These are phyloP conservation scores for Xerocomellus intermedius DNA, from an alignment of 768 basidiomycete species.

Conservation along the genomic window DNA sequence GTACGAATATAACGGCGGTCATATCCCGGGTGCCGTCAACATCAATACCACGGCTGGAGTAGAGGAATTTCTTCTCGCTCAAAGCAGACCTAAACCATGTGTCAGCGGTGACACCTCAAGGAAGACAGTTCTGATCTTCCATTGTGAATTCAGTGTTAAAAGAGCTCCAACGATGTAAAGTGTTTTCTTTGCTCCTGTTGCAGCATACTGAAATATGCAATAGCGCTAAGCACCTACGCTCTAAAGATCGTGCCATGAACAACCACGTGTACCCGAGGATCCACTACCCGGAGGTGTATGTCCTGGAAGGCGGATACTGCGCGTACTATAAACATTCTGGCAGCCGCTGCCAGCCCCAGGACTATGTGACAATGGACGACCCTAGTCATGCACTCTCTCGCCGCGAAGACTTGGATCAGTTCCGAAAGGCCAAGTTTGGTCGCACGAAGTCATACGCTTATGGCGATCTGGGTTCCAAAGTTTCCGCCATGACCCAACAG, in stretches of 20 bases:
- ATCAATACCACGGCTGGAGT: slow-evolving; percentile 78
- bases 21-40: slow-evolving; percentile 89
- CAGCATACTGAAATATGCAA: slow-evolving; percentile 2
- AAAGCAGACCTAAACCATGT: slow-evolving; percentile 60
- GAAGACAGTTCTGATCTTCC: slow-evolving; percentile 91
- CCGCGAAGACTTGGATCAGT: slow-evolving; percentile 84
- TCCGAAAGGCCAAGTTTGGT: slow-evolving; percentile 84
- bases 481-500: slow-evolving; percentile 35
- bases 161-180: slow-evolving; percentile 94
- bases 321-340: slow-evolving; percentile 74
- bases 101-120: slow-evolving; percentile 68
- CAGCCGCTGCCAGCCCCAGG: slow-evolving; percentile 71
- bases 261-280: slow-evolving; percentile 88
- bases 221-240: slow-evolving; percentile 92
- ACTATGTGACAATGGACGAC: slow-evolving; percentile 95
- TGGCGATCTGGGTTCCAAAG: slow-evolving; percentile 63
- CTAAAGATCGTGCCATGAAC: slow-evolving; percentile 86
- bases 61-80: slow-evolving; percentile 76
- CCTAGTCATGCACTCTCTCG: slow-evolving; percentile 78
- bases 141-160: slow-evolving; percentile 97
- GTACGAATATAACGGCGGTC: slow-evolving; percentile 93
- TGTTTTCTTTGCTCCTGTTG: neutral
- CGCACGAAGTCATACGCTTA: slow-evolving; percentile 92
- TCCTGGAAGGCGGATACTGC: slow-evolving; percentile 95
- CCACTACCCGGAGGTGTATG: slow-evolving; percentile 94